phyloP scores from a whole-genome alignment of 2,329 filamentous ascomycete genomes.

The Fusarium lateritium region DNA sequence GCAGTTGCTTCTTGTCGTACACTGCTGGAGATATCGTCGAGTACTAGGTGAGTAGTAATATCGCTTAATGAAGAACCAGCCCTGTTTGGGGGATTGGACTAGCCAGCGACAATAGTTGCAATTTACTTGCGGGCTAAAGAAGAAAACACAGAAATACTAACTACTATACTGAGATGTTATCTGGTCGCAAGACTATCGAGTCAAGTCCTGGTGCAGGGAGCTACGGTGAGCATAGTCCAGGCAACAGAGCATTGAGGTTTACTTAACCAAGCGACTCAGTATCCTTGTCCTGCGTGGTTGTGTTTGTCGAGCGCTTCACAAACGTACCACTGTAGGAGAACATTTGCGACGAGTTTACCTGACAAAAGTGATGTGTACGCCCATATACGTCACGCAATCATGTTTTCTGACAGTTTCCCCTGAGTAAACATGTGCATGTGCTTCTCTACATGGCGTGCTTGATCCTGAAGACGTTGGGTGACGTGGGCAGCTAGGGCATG shows the following conservation, averaged over 20 bases:
- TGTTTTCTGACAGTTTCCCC: constrained; percentile 2
- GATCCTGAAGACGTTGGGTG: constrained; percentile 1
- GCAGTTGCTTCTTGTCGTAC: not conserved
- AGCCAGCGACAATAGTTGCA: not conserved
- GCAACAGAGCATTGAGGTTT: constrained; percentile 2
- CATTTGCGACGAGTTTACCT: not conserved
- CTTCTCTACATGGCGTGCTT: constrained; percentile 4
- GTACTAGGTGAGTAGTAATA: no score
- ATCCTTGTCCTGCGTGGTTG: not conserved
- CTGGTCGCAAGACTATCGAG: not conserved
- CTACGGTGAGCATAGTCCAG: constrained; percentile 5
- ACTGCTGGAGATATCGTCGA: not conserved
- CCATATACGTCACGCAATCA: constrained; percentile 1
- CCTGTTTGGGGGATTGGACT: not conserved
- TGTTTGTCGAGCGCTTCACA: not conserved
- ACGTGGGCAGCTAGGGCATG: not conserved
- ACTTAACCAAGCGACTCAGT: constrained; percentile 1
- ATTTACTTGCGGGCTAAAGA: not conserved
- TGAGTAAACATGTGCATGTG: not conserved
- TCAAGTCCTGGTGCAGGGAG: no score
- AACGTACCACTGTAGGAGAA: constrained; percentile 2
- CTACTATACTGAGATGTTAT: not conserved
- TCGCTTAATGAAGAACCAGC: no score
- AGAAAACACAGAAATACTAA: not conserved
- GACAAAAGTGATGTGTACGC: not conserved